A percentile compares a stretch with the other conserved stretches of the same genome.
Evolutionary conservation across 371 early-diverging fungal species (phyloP).

Genomic region (Syncephalastrum racemosum): DNA sequence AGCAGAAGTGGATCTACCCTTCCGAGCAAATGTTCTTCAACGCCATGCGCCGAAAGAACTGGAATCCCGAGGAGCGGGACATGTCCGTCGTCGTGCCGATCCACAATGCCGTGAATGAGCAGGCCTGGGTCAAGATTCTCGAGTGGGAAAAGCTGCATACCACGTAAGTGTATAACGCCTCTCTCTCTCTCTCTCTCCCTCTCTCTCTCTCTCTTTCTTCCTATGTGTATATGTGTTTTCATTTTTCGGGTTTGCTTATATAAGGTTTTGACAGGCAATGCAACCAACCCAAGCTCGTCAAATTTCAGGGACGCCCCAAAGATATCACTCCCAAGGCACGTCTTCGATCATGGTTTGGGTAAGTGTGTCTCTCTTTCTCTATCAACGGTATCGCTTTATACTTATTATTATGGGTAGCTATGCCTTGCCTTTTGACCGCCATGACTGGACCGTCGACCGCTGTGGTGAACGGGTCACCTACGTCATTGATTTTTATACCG

Average conservation of each 20-base stretch:
- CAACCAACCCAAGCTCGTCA: slow-evolving; percentile 71
- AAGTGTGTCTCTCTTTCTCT: slow-evolving; percentile 11
- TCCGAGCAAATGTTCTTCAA: slow-evolving; percentile 93
- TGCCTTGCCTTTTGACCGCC: slow-evolving; percentile 90
- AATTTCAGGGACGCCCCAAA: slow-evolving; percentile 87
- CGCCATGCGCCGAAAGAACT: slow-evolving; percentile 91
- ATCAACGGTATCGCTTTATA: neutral
- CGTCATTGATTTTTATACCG: slow-evolving; percentile 94
- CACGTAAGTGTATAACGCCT: too few species aligned
- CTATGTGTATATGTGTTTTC: too few species aligned
- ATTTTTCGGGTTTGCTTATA: neutral
- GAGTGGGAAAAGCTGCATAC: slow-evolving; percentile 81
- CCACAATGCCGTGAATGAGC: slow-evolving; percentile 88
- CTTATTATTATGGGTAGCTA: slow-evolving; percentile 31
- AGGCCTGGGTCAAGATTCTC: slow-evolving; percentile 88
- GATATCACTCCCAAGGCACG: slow-evolving; percentile 86
- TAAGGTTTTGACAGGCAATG: slow-evolving; percentile 40
- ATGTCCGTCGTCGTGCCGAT: slow-evolving; percentile 50
- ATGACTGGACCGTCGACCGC: slow-evolving; percentile 96
- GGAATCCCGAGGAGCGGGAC: slow-evolving; percentile 73
- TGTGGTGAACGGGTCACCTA: slow-evolving; percentile 91
- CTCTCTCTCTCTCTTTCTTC: too few species aligned
- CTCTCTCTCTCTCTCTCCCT: too few species aligned
- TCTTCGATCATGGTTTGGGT: slow-evolving; percentile 71
- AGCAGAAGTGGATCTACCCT: slow-evolving; percentile 92